phyloP scores from a whole-genome alignment of 768 basidiomycete genomes.

The Tephrocybe rancida region DNA sequence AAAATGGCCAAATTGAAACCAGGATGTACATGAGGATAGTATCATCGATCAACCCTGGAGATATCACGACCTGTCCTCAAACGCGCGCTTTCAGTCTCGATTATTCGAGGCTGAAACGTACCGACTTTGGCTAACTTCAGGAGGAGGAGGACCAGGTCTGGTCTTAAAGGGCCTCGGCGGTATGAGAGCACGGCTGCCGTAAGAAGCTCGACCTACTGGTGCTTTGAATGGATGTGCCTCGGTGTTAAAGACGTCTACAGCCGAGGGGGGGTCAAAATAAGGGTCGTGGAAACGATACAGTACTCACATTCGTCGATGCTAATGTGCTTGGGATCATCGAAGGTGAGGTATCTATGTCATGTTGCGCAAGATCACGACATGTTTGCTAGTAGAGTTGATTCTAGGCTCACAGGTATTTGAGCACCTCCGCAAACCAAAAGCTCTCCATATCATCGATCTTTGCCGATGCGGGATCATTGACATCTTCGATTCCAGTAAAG shows the following conservation, averaged over 20 bases:
- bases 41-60: no score
- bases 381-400: neutral
- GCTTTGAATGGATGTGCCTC: constrained; percentile 69
- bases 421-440: constrained; percentile 72
- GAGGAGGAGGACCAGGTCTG: no score
- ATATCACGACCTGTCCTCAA: no score
- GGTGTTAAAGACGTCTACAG: constrained; percentile 64
- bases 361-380: no score
- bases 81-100: no score
- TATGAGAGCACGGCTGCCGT: constrained; percentile 13
- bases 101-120: no score
- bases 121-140: no score
- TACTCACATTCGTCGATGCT: constrained; percentile 64
- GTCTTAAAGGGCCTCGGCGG: no score
- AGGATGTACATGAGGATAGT: no score
- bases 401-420: constrained; percentile 64
- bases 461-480: constrained; percentile 42
- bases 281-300: neutral
- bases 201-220: constrained; percentile 36
- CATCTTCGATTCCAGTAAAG: constrained; percentile 59
- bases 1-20: constrained; percentile 16
- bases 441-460: constrained; percentile 65
- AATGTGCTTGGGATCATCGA: constrained; percentile 65
- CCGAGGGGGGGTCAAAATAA: neutral
- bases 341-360: constrained; percentile 61